These are phyloP conservation scores for Aspergillus asperescens DNA, from an alignment of 495 filamentous ascomycete genomes.

Conservation along the genomic window DNA sequence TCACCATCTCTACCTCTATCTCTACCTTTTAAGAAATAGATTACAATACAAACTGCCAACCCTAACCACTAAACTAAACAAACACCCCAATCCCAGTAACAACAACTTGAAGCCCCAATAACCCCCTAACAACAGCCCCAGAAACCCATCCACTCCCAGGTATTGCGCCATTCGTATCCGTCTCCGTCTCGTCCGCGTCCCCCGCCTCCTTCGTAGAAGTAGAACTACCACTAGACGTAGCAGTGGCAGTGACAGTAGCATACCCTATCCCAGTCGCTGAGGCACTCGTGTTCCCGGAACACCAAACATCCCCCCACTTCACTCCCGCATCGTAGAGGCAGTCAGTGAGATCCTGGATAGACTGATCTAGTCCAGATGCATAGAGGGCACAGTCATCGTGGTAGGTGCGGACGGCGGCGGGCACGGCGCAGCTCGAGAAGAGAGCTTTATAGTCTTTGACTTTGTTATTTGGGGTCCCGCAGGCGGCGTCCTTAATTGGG, in stretches of 20 bases:
- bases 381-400: constrained; percentile 36
- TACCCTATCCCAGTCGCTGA: constrained; percentile 20
- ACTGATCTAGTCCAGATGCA: constrained; percentile 17
- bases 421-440: background rate
- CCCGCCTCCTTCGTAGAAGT: background rate
- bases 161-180: background rate
- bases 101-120: background rate
- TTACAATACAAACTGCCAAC: too few relatives aligned
- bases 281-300: constrained; percentile 22
- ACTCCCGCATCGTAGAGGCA: constrained; percentile 26
- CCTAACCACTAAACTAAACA: too few relatives aligned
- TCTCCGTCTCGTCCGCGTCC: background rate
- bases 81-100: background rate
- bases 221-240: background rate
- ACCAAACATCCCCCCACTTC: constrained; percentile 28
- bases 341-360: constrained; percentile 21
- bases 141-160: background rate
- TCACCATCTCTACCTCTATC: too few relatives aligned
- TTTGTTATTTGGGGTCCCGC: background rate
- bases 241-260: background rate
- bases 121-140: background rate
- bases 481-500: constrained; percentile 4
- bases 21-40: too few relatives aligned
- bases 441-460: background rate
- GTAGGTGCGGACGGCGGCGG: background rate